Evolutionary conservation across 108 stramenopile species (phyloP).

Genomic region (Mediolabrus comicus): DNA sequence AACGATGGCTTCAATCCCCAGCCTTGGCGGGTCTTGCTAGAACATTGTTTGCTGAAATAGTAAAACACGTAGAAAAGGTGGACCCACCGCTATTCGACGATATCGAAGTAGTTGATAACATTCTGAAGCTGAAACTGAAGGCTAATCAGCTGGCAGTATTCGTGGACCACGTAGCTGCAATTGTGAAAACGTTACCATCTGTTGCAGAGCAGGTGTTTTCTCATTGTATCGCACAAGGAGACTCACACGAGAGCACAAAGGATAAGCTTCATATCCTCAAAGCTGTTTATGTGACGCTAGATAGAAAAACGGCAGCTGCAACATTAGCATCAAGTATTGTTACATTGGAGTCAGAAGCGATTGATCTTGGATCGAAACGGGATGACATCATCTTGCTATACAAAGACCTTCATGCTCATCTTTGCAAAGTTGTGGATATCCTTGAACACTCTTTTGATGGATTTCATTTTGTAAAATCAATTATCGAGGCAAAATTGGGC

Average conservation of each 20-base stretch:
- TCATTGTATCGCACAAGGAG: conserved; percentile 43
- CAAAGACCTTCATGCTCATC: conserved; percentile 28
- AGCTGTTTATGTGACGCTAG: conserved; percentile 52
- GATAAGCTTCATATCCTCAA: conserved; percentile 55
- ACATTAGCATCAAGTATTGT: conserved; percentile 17
- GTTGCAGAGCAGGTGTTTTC: conserved; percentile 61
- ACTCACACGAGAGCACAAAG: neutral
- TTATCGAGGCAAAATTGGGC: conserved; percentile 36
- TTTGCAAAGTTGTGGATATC: conserved; percentile 40
- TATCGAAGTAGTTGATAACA: conserved; percentile 57
- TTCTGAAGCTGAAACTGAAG: conserved; percentile 71
- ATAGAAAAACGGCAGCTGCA: conserved; percentile 33
- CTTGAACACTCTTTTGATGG: conserved; percentile 56
- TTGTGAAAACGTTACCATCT: conserved; percentile 46
- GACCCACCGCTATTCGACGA: conserved; percentile 71
- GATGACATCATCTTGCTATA: conserved; percentile 8
- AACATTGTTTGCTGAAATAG: conserved; percentile 56
- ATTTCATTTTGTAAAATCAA: conserved; percentile 42
- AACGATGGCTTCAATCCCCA: conserved; percentile 82
- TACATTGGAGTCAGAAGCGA: conserved; percentile 39
- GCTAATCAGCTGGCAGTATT: conserved; percentile 64
- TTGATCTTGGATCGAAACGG: neutral
- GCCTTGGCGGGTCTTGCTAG: conserved; percentile 73
- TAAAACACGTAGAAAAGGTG: conserved; percentile 43
- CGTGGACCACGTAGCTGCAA: conserved; percentile 64